These are phyloP conservation scores for Didymosphaeria variabile DNA, from an alignment of 2,329 filamentous ascomycete species.

Conservation along the genomic window DNA sequence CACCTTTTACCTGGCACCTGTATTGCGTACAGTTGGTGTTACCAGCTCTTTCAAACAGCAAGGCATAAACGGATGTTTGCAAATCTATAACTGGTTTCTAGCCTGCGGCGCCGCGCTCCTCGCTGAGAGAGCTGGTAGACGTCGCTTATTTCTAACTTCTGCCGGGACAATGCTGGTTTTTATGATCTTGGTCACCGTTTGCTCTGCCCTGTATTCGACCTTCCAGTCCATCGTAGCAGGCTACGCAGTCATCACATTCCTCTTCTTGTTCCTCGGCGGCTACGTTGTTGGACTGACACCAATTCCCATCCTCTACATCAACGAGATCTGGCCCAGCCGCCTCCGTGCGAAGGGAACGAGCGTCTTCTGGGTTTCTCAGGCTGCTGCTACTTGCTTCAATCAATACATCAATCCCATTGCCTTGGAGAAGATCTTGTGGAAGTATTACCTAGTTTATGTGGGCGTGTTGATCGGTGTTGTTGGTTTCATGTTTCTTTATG, in stretches of 20 bases:
- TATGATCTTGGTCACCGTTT: constrained; percentile 55
- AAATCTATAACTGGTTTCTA: constrained; percentile 52
- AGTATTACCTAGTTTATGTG: constrained; percentile 36
- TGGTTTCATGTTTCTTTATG: constrained; percentile 23
- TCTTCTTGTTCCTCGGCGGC: constrained; percentile 29
- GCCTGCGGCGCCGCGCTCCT: constrained; percentile 31
- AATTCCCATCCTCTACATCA: constrained; percentile 43
- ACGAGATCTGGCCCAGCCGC: constrained; percentile 47
- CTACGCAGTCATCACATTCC: constrained; percentile 29
- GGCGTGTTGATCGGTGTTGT: constrained; percentile 24
- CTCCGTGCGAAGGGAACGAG: constrained; percentile 32
- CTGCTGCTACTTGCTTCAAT: constrained; percentile 28
- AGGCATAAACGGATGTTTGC: constrained; percentile 51
- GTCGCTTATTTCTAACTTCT: constrained; percentile 30
- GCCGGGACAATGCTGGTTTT: constrained; percentile 55
- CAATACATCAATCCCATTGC: constrained; percentile 34
- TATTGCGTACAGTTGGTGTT: constrained; percentile 52
- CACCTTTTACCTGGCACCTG: constrained; percentile 49
- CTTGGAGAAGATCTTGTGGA: constrained; percentile 31
- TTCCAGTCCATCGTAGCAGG: constrained; percentile 10
- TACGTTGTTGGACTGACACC: constrained; percentile 48
- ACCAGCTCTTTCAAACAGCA: constrained; percentile 45
- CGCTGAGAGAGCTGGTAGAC: neutral
- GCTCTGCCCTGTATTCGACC: constrained; percentile 41
- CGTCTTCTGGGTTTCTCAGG: constrained; percentile 29